phyloP scores from a whole-genome alignment of 441 rosid genomes.

The Gossypium schwendimanii region DNA sequence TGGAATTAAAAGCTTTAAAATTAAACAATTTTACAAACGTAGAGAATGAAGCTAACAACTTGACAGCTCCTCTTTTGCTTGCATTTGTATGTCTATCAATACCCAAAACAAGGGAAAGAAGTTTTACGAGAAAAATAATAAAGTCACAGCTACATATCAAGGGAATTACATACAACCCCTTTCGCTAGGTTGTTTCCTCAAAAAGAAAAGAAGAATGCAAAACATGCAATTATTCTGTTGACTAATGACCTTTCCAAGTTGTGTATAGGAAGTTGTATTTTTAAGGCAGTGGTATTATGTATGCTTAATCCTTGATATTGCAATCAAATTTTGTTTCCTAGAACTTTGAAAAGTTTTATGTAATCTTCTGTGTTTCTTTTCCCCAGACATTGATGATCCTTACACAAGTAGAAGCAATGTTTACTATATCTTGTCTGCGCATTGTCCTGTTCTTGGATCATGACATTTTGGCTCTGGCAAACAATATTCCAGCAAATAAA shows the following conservation, averaged over 20 bases:
- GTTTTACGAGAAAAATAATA: neutral
- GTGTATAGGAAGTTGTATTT: neutral
- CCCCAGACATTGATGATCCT: neutral
- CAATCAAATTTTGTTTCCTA: conserved; percentile 1
- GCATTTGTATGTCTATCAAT: neutral
- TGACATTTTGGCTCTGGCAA: conserved; percentile 85
- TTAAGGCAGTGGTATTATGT: neutral
- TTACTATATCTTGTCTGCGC: conserved; percentile 12
- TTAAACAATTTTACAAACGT: neutral
- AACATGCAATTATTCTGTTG: neutral
- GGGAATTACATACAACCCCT: neutral
- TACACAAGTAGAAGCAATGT: neutral
- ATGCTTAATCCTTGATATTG: neutral
- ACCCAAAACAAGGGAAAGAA: neutral
- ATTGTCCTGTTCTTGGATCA: conserved; percentile 26
- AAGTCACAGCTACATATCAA: neutral
- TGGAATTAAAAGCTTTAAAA: neutral
- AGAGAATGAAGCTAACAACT: neutral
- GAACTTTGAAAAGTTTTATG: neutral
- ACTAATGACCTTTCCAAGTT: neutral
- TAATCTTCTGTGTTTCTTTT: neutral
- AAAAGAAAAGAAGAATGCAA: neutral
- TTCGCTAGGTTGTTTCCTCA: neutral
- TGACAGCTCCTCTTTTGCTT: neutral
- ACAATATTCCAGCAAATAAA: conserved; percentile 72